These are phyloP conservation scores for Coprinopsis marcescibilis DNA, from an alignment of 768 basidiomycete genomes.

Conservation along the genomic window DNA sequence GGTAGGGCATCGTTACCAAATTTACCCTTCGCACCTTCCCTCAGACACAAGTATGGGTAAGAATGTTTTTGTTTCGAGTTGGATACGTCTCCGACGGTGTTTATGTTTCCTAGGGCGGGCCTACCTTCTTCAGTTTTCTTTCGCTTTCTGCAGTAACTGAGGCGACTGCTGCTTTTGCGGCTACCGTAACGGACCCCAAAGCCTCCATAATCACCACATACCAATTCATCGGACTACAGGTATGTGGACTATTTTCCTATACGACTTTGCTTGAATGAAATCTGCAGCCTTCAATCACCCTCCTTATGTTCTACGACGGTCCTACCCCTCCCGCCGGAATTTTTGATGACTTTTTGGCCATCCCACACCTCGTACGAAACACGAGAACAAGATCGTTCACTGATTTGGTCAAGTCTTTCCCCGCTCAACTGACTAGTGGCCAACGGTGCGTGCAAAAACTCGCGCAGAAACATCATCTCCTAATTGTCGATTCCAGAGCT, in stretches of 20 bases:
- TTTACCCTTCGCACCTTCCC: conserved; percentile 51
- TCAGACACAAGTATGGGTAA: conserved; percentile 56
- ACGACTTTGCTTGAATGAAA: background rate
- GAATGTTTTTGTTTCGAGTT: conserved; percentile 8
- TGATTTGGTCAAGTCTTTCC: conserved; percentile 33
- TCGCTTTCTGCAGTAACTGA: conserved; percentile 21
- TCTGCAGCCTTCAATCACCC: conserved; percentile 14
- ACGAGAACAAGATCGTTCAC: conserved; percentile 35
- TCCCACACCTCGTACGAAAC: conserved; percentile 33
- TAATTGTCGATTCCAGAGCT: conserved; percentile 14
- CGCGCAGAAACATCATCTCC: background rate
- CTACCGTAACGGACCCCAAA: conserved; percentile 44
- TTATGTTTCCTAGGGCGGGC: conserved; percentile 42
- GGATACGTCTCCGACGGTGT: background rate
- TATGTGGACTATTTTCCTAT: conserved; percentile 18
- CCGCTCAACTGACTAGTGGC: conserved; percentile 28
- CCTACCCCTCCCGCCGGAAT: conserved; percentile 43
- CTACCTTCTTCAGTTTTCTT: conserved; percentile 27
- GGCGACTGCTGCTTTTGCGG: conserved; percentile 36
- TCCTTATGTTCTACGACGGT: conserved; percentile 55
- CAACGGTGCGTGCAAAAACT: conserved; percentile 16
- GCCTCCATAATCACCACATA: conserved; percentile 45
- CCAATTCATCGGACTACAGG: conserved; percentile 30
- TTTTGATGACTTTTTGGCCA: conserved; percentile 45
- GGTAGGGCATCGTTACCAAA: conserved; percentile 55